phyloP scores from a whole-genome alignment of 108 stramenopile species.

The Nitzschia putrida region DNA sequence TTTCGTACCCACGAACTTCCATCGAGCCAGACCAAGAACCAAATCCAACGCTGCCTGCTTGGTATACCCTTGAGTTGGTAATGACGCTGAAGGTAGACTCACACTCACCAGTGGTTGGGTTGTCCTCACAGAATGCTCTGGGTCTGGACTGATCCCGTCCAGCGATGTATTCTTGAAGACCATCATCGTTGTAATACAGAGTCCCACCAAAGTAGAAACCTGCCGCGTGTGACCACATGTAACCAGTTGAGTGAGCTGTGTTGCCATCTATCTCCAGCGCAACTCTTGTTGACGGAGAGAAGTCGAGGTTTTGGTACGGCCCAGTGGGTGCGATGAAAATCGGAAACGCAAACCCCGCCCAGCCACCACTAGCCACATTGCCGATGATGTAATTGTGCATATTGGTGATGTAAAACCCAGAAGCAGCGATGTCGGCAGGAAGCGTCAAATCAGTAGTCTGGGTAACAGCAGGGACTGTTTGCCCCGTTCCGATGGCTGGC shows the following conservation, averaged over 20 bases:
- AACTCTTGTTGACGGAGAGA: conserved; percentile 18
- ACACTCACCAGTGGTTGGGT: not conserved
- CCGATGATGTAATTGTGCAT: conserved; percentile 48
- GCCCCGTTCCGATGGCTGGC: not conserved
- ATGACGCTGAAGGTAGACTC: not conserved
- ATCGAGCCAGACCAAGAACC: conserved; percentile 41
- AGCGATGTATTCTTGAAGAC: conserved; percentile 31
- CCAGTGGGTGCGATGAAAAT: conserved; percentile 27
- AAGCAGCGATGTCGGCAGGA: conserved; percentile 46
- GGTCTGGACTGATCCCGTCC: conserved; percentile 12
- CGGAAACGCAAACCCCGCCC: conserved; percentile 53
- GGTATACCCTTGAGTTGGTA: not conserved
- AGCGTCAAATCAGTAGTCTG: conserved; percentile 31
- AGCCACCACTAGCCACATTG: conserved; percentile 48
- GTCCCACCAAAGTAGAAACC: conserved; percentile 52
- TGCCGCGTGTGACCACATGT: conserved; percentile 42
- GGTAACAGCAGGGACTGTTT: conserved; percentile 1
- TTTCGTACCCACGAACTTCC: conserved; percentile 41
- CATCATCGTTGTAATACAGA: conserved; percentile 37
- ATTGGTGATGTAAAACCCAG: conserved; percentile 51
- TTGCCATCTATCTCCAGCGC: conserved; percentile 36
- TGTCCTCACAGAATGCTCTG: not conserved
- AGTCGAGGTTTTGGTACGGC: conserved; percentile 13
- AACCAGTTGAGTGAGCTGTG: conserved; percentile 43
- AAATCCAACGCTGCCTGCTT: conserved; percentile 17